Base-by-base conservation (phyloP, 306 rosid genomes). In the Rosa persica region DNA sequence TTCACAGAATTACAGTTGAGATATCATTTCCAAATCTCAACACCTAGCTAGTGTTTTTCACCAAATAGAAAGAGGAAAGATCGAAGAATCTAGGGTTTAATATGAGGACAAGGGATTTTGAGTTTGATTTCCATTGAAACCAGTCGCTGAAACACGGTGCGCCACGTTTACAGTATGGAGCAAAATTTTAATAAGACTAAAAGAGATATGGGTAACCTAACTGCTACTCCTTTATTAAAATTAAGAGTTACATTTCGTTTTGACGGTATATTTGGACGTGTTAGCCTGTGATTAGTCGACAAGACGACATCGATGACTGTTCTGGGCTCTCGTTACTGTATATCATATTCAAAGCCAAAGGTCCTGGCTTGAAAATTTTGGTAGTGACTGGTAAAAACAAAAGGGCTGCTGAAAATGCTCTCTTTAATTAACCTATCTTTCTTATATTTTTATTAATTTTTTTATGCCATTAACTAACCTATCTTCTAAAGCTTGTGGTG, bases 1-100 rank as follows among this genome's bases (percentile, higher is more conserved):
- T 67, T 3, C 27, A 67, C 27, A 67, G 71, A 19, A 67, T 67
- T 38, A 47, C 82, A 51, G 93, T 87, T 88, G 88, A 85, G 87
- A 83, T 73, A 87, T 93, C 83, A 85, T 83, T 83, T 84, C 71
- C 55, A 54, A 82, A 19, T 40, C 16, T 80, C 80, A 85, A 81
- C 20, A 86, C 60, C 73, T 39, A 22, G 16, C 46, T 60, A 36
- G 54, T 64, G 67, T 70, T 58, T 73, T 76, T 49, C 43, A 73
- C 57, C 65, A 9, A 19, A 66, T 55, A 16, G 16, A 0, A 16
- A 36, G 22, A 10, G 5, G 19, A 36, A 6, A 3, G 22, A 65
- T 5, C 8, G 12, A 7, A 19, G 71, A 38, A 17, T 67, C 27
- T 67, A 66, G 71, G 48, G 71, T 38, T 27, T 46, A 36, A 74